Evolutionary conservation across 1,284 basidiomycete species (phyloP).

Genomic region (Earliella scabrosa): DNA sequence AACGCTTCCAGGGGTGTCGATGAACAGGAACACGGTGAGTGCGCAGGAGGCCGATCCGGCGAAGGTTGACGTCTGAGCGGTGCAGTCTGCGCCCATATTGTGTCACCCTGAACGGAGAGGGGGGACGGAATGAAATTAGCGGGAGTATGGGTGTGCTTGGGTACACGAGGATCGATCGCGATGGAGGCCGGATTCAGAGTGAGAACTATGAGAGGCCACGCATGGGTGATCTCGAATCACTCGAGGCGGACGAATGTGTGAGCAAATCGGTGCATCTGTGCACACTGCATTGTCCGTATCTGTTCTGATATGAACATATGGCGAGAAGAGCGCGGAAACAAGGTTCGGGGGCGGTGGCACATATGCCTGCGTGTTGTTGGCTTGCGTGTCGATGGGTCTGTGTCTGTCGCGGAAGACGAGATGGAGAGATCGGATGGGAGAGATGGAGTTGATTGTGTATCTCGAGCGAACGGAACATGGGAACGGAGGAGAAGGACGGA

Average conservation of each 20-base stretch:
- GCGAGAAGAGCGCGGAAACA: slow-evolving; percentile 1
- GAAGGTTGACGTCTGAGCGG: neutral
- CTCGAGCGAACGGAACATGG: neutral
- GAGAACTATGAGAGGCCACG: neutral
- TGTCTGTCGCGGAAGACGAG: neutral
- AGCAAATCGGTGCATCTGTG: neutral
- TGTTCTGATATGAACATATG: neutral
- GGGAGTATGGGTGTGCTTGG: slow-evolving; percentile 5
- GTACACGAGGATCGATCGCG: slow-evolving; percentile 25
- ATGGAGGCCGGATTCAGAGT: slow-evolving; percentile 4
- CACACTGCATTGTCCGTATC: neutral
- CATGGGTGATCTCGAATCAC: neutral
- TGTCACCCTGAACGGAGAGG: neutral
- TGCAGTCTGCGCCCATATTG: neutral
- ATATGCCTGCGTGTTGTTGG: neutral
- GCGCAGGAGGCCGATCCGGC: neutral
- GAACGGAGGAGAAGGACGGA: no score
- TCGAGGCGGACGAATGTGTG: neutral
- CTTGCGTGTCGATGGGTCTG: neutral
- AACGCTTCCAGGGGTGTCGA: no score
- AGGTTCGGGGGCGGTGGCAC: neutral
- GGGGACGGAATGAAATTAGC: slow-evolving; percentile 11
- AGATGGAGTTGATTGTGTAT: neutral
- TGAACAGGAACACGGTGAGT: no score
- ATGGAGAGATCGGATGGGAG: neutral